A percentile compares a stretch with the other conserved stretches of the same genome.
These are phyloP conservation scores for Immersiporthe knoxdaviesiana DNA, from an alignment of 2,329 filamentous ascomycete genomes.

Conservation along the genomic window DNA sequence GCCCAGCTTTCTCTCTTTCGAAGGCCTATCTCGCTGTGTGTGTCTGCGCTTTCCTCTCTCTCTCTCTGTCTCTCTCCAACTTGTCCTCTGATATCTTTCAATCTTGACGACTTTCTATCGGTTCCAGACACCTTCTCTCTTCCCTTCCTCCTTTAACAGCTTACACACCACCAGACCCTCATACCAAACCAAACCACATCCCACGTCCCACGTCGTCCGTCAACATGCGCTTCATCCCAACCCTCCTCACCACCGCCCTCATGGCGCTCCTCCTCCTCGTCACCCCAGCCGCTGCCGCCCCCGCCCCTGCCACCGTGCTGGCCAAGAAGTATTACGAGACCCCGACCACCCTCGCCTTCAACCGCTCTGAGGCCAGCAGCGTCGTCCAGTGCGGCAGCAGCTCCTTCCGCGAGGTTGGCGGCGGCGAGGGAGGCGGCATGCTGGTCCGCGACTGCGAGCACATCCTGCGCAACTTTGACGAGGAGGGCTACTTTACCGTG, in stretches of 20 bases:
- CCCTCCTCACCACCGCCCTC: conserved; percentile 3
- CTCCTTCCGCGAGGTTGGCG: conserved; percentile 5
- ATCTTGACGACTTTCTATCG: background rate
- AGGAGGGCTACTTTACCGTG: conserved; percentile 5
- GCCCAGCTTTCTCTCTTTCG: background rate
- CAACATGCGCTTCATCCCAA: background rate
- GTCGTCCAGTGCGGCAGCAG: conserved; percentile 10
- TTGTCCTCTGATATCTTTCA: background rate
- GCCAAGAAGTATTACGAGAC: conserved; percentile 12
- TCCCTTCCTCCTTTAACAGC: background rate
- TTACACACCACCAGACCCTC: background rate
- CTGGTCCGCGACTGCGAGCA: conserved; percentile 13
- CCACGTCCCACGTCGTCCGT: background rate
- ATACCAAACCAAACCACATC: background rate
- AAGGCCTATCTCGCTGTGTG: no score
- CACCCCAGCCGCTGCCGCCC: background rate
- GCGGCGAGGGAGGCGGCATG: conserved; percentile 1
- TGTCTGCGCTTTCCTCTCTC: no score
- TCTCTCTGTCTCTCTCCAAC: background rate
- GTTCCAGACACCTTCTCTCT: background rate
- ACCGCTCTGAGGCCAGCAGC: background rate
- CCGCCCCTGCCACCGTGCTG: no score
- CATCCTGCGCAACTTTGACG: background rate
- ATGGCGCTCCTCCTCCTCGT: background rate
- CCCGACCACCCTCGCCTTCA: conserved; percentile 6